Evolutionary conservation across 108 stramenopile species (phyloP).

Genomic region (Nannochloropsis granulata): DNA sequence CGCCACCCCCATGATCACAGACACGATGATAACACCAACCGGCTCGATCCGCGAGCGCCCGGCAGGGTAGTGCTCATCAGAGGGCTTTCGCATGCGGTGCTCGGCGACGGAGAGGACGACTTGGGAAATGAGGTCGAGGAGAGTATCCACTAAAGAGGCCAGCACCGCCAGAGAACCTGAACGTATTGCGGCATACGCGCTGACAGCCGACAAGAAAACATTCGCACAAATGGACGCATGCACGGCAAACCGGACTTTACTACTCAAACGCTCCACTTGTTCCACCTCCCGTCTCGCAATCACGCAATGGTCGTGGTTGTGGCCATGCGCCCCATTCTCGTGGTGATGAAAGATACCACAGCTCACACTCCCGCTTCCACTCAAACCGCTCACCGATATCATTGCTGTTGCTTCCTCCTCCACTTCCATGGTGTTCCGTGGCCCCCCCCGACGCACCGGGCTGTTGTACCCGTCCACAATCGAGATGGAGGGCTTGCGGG

Average conservation of each 20-base stretch:
- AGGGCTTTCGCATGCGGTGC: conserved; percentile 43
- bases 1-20: conserved; percentile 83
- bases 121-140: conserved; percentile 75
- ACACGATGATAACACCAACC: conserved; percentile 73
- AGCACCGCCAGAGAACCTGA: conserved; percentile 49
- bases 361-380: background rate
- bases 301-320: background rate
- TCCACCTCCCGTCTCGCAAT: background rate
- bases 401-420: background rate
- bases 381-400: background rate
- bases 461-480: background rate
- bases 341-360: background rate
- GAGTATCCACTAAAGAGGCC: conserved; percentile 67
- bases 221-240: background rate
- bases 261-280: background rate
- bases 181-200: background rate
- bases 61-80: conserved; percentile 67
- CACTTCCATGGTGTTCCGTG: background rate
- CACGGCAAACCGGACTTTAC: background rate
- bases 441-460: background rate
- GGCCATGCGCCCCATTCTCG: background rate
- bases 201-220: background rate
- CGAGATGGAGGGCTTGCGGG: background rate
- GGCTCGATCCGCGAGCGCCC: conserved; percentile 77
- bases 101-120: conserved; percentile 59